phyloP scores from a whole-genome alignment of 257 asterid genomes.

The Solanum ossicruentum region DNA sequence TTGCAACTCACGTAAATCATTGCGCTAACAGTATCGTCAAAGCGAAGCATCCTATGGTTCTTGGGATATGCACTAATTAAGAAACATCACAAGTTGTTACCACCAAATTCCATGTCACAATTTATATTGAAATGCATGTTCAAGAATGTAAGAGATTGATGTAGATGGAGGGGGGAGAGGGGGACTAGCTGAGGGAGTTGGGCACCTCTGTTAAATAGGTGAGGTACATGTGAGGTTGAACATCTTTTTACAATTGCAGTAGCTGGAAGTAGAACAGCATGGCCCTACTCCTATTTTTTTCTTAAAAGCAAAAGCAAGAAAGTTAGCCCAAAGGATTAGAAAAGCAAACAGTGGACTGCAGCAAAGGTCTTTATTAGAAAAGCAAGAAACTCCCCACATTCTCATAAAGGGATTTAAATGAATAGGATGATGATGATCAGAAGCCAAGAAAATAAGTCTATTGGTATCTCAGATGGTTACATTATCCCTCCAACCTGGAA shows the following conservation, averaged over 20 bases:
- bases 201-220: background rate
- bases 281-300: constrained; percentile 25
- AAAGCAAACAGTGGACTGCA: constrained; percentile 3
- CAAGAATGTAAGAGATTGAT: background rate
- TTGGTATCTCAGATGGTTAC: constrained; percentile 14
- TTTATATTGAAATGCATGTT: background rate
- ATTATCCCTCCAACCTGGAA: constrained; percentile 58
- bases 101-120: background rate
- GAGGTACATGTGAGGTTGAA: constrained; percentile 13
- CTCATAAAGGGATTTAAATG: background rate
- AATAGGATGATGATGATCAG: constrained; percentile 43
- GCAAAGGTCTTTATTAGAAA: constrained; percentile 6
- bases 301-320: constrained; percentile 17
- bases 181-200: background rate
- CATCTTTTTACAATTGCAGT: constrained; percentile 6
- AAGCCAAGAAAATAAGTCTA: constrained; percentile 22
- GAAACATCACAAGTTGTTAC: background rate
- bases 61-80: background rate
- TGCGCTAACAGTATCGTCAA: background rate
- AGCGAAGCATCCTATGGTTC: background rate
- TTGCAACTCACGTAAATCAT: background rate
- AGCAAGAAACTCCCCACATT: constrained; percentile 6
- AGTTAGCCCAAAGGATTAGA: background rate
- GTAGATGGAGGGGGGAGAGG: background rate
- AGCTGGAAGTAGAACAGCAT: background rate